Conservation (phyloP, 305 asterid species). For the Solanum hybrid region DNA sequence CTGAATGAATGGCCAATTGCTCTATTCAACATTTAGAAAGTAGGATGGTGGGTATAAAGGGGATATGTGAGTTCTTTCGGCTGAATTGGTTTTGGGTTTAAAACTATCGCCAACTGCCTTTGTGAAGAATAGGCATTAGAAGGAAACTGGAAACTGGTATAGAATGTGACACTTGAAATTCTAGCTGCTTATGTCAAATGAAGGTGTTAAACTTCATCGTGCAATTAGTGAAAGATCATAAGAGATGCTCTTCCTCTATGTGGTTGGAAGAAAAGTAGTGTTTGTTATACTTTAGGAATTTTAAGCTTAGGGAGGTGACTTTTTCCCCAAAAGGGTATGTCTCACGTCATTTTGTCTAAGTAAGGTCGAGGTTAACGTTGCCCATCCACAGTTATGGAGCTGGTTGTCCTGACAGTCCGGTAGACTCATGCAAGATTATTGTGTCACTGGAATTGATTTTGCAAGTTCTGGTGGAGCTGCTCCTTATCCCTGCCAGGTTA, state of each 20-base stretch:
- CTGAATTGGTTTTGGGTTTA: background rate
- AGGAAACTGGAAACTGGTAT: background rate
- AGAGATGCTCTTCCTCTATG: background rate
- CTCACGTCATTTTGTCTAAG: slow-evolving; percentile 34
- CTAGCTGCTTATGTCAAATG: background rate
- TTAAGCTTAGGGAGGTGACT: background rate
- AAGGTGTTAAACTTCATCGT: background rate
- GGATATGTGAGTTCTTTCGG: background rate
- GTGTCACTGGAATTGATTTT: slow-evolving; percentile 40
- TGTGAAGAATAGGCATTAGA: background rate
- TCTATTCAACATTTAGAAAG: background rate
- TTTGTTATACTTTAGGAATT: background rate
- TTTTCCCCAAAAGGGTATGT: slow-evolving; percentile 11
- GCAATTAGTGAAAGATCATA: background rate
- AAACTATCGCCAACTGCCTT: background rate
- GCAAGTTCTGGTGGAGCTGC: slow-evolving; percentile 56
- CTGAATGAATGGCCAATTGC: background rate
- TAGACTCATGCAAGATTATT: slow-evolving; percentile 56
- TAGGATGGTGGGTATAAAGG: background rate
- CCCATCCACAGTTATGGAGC: slow-evolving; percentile 93
- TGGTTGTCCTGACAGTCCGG: slow-evolving; percentile 86
- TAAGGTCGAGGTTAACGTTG: slow-evolving; percentile 42
- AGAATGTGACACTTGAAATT: background rate
- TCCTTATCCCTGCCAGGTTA: slow-evolving; percentile 97
- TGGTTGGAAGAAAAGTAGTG: background rate